Base-by-base conservation (phyloP, 2,329 filamentous ascomycete species). In the Neurospora sp. region DNA sequence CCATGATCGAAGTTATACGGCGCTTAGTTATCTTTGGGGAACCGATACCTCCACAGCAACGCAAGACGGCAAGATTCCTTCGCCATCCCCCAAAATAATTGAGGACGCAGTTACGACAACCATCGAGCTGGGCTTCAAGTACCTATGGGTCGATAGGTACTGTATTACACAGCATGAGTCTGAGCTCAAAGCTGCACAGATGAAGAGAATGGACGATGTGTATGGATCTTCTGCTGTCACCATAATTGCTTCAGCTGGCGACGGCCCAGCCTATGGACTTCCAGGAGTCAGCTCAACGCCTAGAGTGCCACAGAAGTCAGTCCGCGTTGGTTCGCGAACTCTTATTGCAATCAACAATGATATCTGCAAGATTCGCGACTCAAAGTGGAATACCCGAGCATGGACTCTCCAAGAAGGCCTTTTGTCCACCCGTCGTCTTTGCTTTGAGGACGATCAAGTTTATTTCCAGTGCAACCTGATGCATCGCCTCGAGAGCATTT, bases 341-440 rank as follows among this genome's bases (percentile, higher is more conserved):
- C 66, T 38, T 40, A 42, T 52, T 62, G 9, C 39, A 46, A 66
- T 67, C 66, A 33, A 43, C 52, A 28, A 4, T 4, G 38, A 42
- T n/a, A 17, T 8, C 42, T 5, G 19, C 3, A 43, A 5, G 4
- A 39, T 70, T 28, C n/a, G 1, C 15, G 28, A 38, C 3, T 70
- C 68, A 4, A 46, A 42, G 33, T 74, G 73, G 72, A 69, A 68
- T 46, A 66, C 68, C 7, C 62, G 73, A 13, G 73, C 70, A 3
- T 74, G 73, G 72, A 74, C 73, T 15, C 72, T 72, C 28, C 72
- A 73, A 28, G 71, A 74, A 38, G 69, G 38, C 17, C 10, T 72
- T 17, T 70, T 72, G 5, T 71, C 67, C 17, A 58, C 28, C 7
- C 66, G 70, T 5, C 66, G 68, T 13, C 38, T 74, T 10, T 58